Base-by-base conservation (phyloP, 1,139 yeast species). In the Petasospora fabianii region DNA sequence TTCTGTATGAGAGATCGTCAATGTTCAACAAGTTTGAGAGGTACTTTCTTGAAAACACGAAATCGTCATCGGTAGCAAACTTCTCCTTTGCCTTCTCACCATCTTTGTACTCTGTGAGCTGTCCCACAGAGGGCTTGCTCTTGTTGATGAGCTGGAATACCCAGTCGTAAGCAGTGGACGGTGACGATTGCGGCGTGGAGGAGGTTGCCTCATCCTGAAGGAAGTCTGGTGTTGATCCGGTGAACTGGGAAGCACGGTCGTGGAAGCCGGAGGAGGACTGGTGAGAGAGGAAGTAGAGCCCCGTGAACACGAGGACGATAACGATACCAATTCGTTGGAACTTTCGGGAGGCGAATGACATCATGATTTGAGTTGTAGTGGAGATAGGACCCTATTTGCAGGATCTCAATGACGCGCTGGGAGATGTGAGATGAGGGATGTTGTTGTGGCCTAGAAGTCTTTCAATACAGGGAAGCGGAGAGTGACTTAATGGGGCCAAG, bases 11-110 rank as follows among this genome's bases (percentile, higher is more conserved):
- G 2, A 35, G 19, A 9, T 50, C 47, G 11, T 51, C 46, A 3
- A 64, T 34, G 4, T 48, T 50, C 11, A 64, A 39, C n/a, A 64
- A 30, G 22, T 47, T 48, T 11, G 50, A 36, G 4, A 65, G 46
- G 34, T 61, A 62, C 6, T 49, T 45, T 35, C 50, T 51, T 16
- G 58, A 54, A 41, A 59, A 64, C 10, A 51, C 41, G 38, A 59
- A 56, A 36, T 58, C 60, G 6, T 47, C 46, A 39, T 63, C 66
- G 3, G 57, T 46, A 1, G 58, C 56, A 40, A 65, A 65, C 41
- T 53, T 58, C 41, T 64, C 58, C 38, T 50, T 50, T 3, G 62
- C 64, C 36, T 47, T 50, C 30, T 53, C 53, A 11, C 48, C 61
- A 19, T 47, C 35, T 11, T 47, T 45, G 39, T 61, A 63, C 8